phyloP scores from a whole-genome alignment of 768 basidiomycete species.

The Pisolithus microcarpus region DNA sequence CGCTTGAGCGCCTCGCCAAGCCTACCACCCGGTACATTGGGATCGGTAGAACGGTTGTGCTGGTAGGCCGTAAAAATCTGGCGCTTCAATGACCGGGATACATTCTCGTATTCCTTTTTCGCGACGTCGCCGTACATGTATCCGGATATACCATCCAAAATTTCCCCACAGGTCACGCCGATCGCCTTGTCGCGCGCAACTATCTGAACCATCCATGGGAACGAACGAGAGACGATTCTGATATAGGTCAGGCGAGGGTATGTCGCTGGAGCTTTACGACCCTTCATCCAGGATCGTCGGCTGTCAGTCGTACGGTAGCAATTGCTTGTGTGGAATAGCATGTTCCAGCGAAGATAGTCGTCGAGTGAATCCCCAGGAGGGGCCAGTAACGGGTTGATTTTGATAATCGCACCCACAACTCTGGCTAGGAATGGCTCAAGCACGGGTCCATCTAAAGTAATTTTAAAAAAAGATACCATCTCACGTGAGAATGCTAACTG shows the following conservation, averaged over 20 bases:
- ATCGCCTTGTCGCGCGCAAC: slow-evolving; percentile 35
- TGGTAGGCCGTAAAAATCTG: slow-evolving; percentile 48
- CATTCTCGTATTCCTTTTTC: slow-evolving; percentile 44
- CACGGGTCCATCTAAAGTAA: slow-evolving; percentile 56
- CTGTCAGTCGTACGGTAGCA: slow-evolving; percentile 60
- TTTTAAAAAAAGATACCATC: slow-evolving; percentile 2
- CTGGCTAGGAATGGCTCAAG: slow-evolving; percentile 52
- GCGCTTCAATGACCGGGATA: slow-evolving; percentile 31
- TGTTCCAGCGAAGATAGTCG: slow-evolving; percentile 64
- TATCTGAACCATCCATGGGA: slow-evolving; percentile 53
- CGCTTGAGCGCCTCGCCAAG: slow-evolving; percentile 57
- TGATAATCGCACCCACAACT: slow-evolving; percentile 39
- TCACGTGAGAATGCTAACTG: slow-evolving; percentile 6
- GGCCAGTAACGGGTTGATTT: slow-evolving; percentile 56
- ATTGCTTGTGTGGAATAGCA: slow-evolving; percentile 57
- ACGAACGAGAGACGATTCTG: slow-evolving; percentile 43
- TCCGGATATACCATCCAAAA: slow-evolving; percentile 47
- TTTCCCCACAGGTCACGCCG: slow-evolving; percentile 63
- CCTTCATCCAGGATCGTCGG: slow-evolving; percentile 56
- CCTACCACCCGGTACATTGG: slow-evolving; percentile 61
- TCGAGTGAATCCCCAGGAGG: slow-evolving; percentile 38
- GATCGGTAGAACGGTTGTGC: slow-evolving; percentile 57
- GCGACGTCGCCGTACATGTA: slow-evolving; percentile 46
- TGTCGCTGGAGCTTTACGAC: slow-evolving; percentile 59
- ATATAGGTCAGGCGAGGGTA: slow-evolving; percentile 51